phyloP scores from a whole-genome alignment of 2,329 filamentous ascomycete genomes.

The Colletotrichum sp. region DNA sequence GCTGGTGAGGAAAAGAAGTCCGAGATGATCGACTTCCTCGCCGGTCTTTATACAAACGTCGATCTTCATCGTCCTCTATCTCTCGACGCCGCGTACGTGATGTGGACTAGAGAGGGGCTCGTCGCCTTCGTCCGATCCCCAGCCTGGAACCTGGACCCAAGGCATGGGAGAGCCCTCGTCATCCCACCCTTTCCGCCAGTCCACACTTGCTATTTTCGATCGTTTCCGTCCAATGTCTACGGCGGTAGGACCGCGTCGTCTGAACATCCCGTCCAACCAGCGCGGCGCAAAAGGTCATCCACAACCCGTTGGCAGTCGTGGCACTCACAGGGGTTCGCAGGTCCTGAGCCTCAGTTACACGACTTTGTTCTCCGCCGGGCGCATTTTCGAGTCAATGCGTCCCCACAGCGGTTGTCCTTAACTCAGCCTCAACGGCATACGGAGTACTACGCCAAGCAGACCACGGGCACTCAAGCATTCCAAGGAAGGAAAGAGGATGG shows the following conservation, averaged over 20 bases:
- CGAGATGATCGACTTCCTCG: background rate
- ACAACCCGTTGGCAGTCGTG: background rate
- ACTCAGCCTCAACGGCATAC: background rate
- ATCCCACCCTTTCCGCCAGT: background rate
- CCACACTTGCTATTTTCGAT: background rate
- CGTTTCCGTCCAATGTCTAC: background rate
- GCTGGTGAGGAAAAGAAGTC: background rate
- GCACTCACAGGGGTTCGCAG: background rate
- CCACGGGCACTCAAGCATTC: background rate
- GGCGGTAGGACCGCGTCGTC: background rate
- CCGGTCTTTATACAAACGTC: constrained; percentile 4
- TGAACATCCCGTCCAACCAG: constrained; percentile 3
- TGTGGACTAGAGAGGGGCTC: background rate
- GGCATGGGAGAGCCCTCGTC: background rate
- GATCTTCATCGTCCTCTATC: background rate
- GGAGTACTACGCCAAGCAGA: background rate
- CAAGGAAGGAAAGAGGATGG: background rate
- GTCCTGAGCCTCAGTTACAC: constrained; percentile 8
- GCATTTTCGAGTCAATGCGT: background rate
- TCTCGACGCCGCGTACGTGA: background rate
- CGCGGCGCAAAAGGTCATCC: constrained; percentile 9
- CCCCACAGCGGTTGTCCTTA: background rate
- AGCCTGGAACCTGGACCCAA: background rate
- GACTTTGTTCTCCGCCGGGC: background rate
- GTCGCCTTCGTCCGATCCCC: background rate